Conservation (phyloP, 257 asterid species). For the Misopates orontium region DNA sequence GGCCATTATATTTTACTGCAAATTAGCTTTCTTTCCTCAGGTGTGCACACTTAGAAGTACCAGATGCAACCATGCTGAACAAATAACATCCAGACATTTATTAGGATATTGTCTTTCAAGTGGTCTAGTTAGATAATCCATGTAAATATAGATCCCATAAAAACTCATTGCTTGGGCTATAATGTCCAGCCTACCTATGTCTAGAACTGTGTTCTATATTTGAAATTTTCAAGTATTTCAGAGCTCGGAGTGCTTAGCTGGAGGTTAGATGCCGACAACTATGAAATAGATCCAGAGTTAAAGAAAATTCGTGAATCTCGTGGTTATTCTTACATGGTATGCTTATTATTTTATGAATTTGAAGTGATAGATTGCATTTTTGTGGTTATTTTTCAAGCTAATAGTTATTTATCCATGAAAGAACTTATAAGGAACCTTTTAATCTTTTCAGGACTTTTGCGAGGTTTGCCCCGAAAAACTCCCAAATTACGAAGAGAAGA, state of each 20-base stretch:
- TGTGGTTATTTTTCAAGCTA: no score
- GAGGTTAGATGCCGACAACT: conserved; percentile 87
- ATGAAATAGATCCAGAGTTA: conserved; percentile 86
- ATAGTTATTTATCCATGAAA: no score
- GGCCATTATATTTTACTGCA: not conserved
- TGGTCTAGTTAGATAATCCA: not conserved
- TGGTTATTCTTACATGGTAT: conserved; percentile 85
- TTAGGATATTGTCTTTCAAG: not conserved
- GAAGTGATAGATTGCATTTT: no score
- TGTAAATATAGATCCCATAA: not conserved
- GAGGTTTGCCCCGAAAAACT: conserved; percentile 90
- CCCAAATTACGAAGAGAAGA: conserved; percentile 85
- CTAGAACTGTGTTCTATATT: conserved; percentile 12
- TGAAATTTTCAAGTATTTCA: conserved; percentile 27
- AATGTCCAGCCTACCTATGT: no score
- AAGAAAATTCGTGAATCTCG: conserved; percentile 83
- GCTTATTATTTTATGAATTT: not conserved
- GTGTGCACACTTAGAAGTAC: not conserved
- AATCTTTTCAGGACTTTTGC: conserved; percentile 60
- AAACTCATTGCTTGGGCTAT: no score
- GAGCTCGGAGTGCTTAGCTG: conserved; percentile 97
- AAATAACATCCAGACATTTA: not conserved
- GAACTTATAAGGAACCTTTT: no score
- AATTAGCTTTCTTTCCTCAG: not conserved
- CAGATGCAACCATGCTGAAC: not conserved